Base-by-base conservation (phyloP, 257 asterid genomes). In the Fraxinus cuspidata region DNA sequence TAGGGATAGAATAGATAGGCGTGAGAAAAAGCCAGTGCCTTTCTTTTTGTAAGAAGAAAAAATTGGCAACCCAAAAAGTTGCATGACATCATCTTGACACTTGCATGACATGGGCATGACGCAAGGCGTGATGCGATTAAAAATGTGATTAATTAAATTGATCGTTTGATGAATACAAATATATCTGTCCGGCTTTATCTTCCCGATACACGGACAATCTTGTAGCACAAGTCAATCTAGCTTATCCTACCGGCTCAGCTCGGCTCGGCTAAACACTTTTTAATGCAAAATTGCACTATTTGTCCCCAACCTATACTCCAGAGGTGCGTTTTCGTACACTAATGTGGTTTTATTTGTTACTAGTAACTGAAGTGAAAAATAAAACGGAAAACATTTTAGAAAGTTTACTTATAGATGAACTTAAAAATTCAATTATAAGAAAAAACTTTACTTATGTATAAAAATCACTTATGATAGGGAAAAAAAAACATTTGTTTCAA, bases 181-280 rank as follows among this genome's bases (percentile, higher is more conserved):
- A 83, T 83, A 85, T 82, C 80, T 81, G 78, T 63, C 77, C 80
- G 28, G 34, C 25, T 78, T 77, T 19, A 66, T 73, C 75, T 70
- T 84, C 89, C 87, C 86, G 49, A 81, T 80, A 81, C 86, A 80
- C 87, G 85, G 86, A 81, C 91, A 87, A 73, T 44, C 87, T 85
- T 85, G 75, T 16, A 75, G 80, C 86, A 86, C 79, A 82, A 77
- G 82, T 79, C 88, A 68, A 81, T 21, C 23, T 23, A 1, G 56
- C 25, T 68, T 32, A 13, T 9, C 27, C 21, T 44, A 75, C 68
- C 83, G 84, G 83, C 85, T 56, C 86, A 35, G 80, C 80, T 74
- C 78, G 18, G 2, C 21, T 64, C 73, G 70, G 78, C 80, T 82
- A 3, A 23, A 25, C 35, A 58, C 5, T 21, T 58, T 21, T 8